Evolutionary conservation across 768 basidiomycete genomes (phyloP).

Genomic region (Suillus decipiens): DNA sequence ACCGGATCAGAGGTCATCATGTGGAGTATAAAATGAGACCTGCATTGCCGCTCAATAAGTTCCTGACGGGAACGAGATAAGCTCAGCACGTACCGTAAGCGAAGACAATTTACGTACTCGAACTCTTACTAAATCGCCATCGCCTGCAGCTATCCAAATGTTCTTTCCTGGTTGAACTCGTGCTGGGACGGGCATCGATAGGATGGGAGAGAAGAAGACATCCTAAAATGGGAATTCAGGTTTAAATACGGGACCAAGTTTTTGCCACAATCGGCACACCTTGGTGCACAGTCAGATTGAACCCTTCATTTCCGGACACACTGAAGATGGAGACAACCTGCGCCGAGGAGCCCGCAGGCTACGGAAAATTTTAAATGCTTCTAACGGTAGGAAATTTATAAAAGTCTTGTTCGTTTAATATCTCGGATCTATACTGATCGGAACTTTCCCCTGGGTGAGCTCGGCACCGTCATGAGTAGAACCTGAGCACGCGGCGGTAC

Average conservation of each 20-base stretch:
- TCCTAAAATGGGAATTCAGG: conserved; percentile 29
- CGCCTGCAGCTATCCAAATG: conserved; percentile 92
- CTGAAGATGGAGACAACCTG: conserved; percentile 2
- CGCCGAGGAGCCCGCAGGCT: conserved; percentile 6
- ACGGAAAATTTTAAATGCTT: conserved; percentile 3
- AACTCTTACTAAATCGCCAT: conserved; percentile 82
- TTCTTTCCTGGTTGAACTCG: conserved; percentile 46
- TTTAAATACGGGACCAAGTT: conserved; percentile 10
- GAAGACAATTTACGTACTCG: conserved; percentile 47
- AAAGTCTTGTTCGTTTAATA: conserved; percentile 12
- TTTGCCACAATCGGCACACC: conserved; percentile 18
- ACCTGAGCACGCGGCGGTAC: neutral
- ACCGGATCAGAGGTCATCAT: conserved; percentile 35
- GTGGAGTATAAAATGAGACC: conserved; percentile 33
- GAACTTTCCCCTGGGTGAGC: conserved; percentile 15
- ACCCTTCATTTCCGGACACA: conserved; percentile 7
- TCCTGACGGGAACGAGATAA: conserved; percentile 38
- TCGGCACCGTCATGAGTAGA: conserved; percentile 27
- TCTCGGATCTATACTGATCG: conserved; percentile 36
- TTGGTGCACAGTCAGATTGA: conserved; percentile 2
- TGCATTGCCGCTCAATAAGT: conserved; percentile 60
- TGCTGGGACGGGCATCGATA: conserved; percentile 35
- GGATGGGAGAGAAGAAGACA: conserved; percentile 14
- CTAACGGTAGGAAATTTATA: conserved; percentile 2
- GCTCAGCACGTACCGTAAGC: conserved; percentile 8